A percentile compares a stretch with the other conserved stretches of the same genome.
Conservation (phyloP, 768 basidiomycete genomes). For the Hericium alpestre region DNA sequence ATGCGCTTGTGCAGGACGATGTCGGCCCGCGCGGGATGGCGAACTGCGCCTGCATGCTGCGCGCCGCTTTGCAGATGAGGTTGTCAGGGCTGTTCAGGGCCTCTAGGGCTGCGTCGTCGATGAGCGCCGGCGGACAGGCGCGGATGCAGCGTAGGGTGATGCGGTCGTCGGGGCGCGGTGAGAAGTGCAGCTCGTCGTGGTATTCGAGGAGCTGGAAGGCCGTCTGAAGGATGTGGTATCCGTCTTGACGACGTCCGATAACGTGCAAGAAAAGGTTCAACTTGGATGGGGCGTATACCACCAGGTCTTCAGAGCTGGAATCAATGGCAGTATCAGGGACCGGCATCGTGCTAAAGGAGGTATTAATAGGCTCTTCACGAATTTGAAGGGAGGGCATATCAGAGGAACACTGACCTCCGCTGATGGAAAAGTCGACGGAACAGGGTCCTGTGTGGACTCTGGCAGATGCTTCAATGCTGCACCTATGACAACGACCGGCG, state of each 20-base stretch:
- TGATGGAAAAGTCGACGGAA: too few species aligned
- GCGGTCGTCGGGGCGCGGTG: neutral
- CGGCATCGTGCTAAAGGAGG: too few species aligned
- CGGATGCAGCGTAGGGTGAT: conserved; percentile 1
- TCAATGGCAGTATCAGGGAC: too few species aligned
- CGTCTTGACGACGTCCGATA: neutral
- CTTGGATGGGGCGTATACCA: neutral
- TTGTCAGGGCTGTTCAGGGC: conserved; percentile 2
- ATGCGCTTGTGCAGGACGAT: conserved; percentile 4
- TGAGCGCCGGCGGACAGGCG: neutral
- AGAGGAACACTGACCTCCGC: too few species aligned
- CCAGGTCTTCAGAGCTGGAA: too few species aligned
- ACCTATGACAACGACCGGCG: too few species aligned
- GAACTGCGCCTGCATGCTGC: neutral
- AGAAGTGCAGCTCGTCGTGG: neutral
- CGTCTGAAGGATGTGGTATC: conserved; percentile 2
- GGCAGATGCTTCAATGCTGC: too few species aligned
- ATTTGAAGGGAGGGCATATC: too few species aligned
- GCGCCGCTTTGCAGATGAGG: conserved; percentile 1
- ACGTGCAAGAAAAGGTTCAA: conserved; percentile 4
- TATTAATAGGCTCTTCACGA: too few species aligned
- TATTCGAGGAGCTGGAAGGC: conserved; percentile 4
- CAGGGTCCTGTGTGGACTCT: too few species aligned
- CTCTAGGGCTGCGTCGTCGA: neutral
- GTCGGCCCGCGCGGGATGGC: neutral